phyloP scores from a whole-genome alignment of 129 eudicot species.

The Pulicaria dysenterica region DNA sequence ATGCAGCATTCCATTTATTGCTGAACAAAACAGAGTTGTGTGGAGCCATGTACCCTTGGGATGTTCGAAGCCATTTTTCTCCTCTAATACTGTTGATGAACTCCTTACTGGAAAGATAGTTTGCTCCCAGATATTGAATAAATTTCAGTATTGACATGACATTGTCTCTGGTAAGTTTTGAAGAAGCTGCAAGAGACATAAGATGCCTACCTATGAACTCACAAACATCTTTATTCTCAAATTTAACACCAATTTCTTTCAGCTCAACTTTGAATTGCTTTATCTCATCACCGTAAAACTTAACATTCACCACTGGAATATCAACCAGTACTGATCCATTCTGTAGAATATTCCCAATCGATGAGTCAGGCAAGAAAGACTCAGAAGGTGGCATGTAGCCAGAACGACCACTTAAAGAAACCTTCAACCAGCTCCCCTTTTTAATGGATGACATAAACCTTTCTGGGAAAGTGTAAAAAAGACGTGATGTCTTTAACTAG shows the following conservation, averaged over 20 bases:
- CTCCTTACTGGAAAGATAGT: constrained; percentile 22
- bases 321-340: constrained; percentile 55
- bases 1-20: constrained; percentile 48
- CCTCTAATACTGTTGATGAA: constrained; percentile 34
- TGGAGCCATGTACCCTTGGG: constrained; percentile 46
- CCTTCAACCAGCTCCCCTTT: constrained; percentile 58
- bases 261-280: constrained; percentile 46
- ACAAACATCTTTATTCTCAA: constrained; percentile 45
- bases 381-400: constrained; percentile 50
- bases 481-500: constrained; percentile 1
- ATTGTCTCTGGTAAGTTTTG: constrained; percentile 34
- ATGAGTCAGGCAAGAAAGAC: constrained; percentile 44
- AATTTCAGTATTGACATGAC: constrained; percentile 48
- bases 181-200: constrained; percentile 46
- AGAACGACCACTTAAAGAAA: constrained; percentile 36
- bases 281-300: constrained; percentile 38
- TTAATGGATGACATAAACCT: constrained; percentile 40
- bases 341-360: constrained; percentile 39
- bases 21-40: constrained; percentile 36
- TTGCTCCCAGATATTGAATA: constrained; percentile 39
- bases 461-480: constrained; percentile 9
- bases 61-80: constrained; percentile 45
- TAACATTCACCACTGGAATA: constrained; percentile 45
- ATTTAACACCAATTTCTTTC: constrained; percentile 44
- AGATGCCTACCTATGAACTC: constrained; percentile 48